Percentiles rank a stretch among this genome's conserved stretches.
Conservation (phyloP, 768 basidiomycete species). For the Sutorius australiensis region DNA sequence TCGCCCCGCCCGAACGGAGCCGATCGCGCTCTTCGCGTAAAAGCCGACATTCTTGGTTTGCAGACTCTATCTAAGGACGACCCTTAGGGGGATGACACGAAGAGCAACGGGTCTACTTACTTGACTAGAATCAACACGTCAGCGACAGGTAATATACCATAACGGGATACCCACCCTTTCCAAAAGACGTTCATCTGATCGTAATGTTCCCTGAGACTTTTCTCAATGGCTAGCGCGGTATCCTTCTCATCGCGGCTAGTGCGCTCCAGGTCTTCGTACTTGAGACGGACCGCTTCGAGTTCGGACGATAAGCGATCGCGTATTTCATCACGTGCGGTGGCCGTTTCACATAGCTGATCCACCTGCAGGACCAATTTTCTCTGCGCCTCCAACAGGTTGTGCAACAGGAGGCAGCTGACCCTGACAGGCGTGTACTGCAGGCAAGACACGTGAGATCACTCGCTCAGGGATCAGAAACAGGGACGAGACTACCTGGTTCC, state of each 20-base stretch:
- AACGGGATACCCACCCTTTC: constrained; percentile 31
- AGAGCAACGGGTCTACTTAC: constrained; percentile 22
- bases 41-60: constrained; percentile 22
- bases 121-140: constrained; percentile 31
- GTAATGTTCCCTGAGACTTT: constrained; percentile 50
- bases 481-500: constrained; percentile 39
- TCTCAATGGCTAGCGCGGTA: constrained; percentile 48
- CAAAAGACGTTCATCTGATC: constrained; percentile 42
- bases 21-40: constrained; percentile 29
- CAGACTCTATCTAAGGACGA: constrained; percentile 21
- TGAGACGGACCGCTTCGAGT: constrained; percentile 37
- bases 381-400: constrained; percentile 49
- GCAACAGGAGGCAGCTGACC: constrained; percentile 45
- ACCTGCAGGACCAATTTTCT: constrained; percentile 36
- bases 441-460: constrained; percentile 5
- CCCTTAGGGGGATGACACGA: constrained; percentile 5
- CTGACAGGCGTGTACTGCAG: constrained; percentile 50
- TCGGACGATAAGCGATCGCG: constrained; percentile 30
- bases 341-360: constrained; percentile 30
- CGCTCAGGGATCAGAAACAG: constrained; percentile 6
- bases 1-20: constrained; percentile 13
- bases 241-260: constrained; percentile 49
- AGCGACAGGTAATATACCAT: constrained; percentile 13
- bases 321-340: constrained; percentile 31
- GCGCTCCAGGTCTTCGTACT: constrained; percentile 39